Evolutionary conservation across 163 green algal species (phyloP), one percentile per base, ranked within the genome.

Genomic region (Coccomyxa subellipsoidea): DNA sequence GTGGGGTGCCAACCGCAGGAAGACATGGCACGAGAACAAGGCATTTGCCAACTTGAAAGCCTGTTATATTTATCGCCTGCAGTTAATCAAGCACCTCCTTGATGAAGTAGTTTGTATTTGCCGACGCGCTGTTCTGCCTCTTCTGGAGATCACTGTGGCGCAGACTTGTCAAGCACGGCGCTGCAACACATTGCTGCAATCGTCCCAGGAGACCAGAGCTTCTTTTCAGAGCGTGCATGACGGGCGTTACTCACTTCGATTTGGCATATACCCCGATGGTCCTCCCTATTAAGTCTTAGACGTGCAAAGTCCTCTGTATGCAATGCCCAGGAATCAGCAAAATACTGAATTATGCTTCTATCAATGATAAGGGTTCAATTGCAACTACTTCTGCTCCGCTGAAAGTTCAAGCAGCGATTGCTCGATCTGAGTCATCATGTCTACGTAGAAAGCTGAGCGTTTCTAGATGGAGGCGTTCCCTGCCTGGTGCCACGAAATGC

Each of bases 61-160:
- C n/a, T n/a, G n/a, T n/a, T n/a, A n/a, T n/a, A n/a, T n/a, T n/a
- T n/a, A n/a, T n/a, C n/a, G n/a, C n/a, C n/a, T n/a, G n/a, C n/a
- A n/a, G n/a, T n/a, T n/a, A n/a, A n/a, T n/a, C n/a, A n/a, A n/a
- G n/a, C n/a, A 96, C 93, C 88, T 96, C 92, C 75, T 81, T 83
- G 10, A 97, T 87, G 81, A 97, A 97, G 1, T 40, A 92, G 77
- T 97, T 97, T 5, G 93, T 97, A 88, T 96, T 95, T 83, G 96
- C 93, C 0, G 91, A 83, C 83, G 96, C 92, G 54, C 75, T 80
- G 59, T 39, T 80, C n/a, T 7, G 39, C 66, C 66, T 73, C n/a
- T 73, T 34, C n/a, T 77, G 70, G 27, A 2, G 31, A 40, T 40
- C 27, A 23, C 4, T 3, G 27, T 12, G 66, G 21, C 66, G 12